Evolutionary conservation across 306 rosid genomes (phyloP).

Genomic region (Prunus mira): DNA sequence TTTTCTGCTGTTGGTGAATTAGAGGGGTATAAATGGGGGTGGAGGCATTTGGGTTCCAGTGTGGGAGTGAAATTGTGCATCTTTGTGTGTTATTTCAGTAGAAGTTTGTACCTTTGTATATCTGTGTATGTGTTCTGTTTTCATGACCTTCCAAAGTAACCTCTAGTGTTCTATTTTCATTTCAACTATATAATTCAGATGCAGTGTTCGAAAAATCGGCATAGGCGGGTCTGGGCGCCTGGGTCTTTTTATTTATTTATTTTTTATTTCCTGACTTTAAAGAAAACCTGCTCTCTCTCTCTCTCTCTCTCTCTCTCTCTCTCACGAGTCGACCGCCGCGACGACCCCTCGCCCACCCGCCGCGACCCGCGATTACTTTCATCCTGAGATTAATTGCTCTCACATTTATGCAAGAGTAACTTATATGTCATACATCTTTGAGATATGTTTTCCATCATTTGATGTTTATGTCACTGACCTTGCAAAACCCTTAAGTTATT

Average conservation of each 20-base stretch:
- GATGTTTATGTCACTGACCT: not conserved
- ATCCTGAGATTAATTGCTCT: not conserved
- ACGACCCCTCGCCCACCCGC: too few species aligned
- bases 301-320: too few species aligned
- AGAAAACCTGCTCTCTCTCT: too few species aligned
- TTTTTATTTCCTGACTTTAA: too few species aligned
- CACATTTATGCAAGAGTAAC: not conserved
- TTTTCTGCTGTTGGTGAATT: not conserved
- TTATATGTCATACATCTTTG: not conserved
- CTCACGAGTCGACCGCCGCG: too few species aligned
- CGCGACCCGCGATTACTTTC: not conserved
- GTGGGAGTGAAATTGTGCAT: not conserved
- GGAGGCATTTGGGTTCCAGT: constrained; percentile 1
- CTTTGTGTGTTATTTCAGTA: not conserved
- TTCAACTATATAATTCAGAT: not conserved
- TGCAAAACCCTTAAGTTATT: constrained; percentile 7
- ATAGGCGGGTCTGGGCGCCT: too few species aligned
- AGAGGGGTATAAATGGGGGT: not conserved
- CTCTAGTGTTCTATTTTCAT: not conserved
- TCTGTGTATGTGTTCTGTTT: not conserved
- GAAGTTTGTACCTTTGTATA: not conserved
- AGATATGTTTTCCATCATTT: not conserved
- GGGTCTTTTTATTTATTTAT: too few species aligned
- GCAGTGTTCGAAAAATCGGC: too few species aligned
- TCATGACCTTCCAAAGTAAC: not conserved